These are phyloP conservation scores for Phytophthora macrochlamydospora DNA, from an alignment of 352 stramenopile genomes.

Conservation along the genomic window DNA sequence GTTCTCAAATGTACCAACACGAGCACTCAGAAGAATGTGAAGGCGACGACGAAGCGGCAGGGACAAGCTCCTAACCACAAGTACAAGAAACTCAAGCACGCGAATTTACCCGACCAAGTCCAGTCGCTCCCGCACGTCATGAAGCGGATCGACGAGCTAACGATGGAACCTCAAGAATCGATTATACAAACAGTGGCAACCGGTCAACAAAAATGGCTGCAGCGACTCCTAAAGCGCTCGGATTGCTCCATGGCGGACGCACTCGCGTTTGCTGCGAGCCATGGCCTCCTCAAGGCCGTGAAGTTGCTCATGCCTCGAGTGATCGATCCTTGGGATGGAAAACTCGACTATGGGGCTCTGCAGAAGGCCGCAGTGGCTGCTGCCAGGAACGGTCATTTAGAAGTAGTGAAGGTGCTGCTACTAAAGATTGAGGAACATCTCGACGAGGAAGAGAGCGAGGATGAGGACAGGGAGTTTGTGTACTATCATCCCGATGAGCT, in stretches of 20 bases:
- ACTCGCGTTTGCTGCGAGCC: background rate
- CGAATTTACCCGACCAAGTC: background rate
- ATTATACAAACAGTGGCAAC: background rate
- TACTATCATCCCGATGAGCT: background rate
- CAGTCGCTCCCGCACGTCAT: background rate
- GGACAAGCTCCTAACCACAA: background rate
- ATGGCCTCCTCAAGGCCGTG: background rate
- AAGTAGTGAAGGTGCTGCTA: conserved; percentile 10
- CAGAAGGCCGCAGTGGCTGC: conserved; percentile 2
- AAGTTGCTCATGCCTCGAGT: background rate
- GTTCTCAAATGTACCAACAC: too few species aligned
- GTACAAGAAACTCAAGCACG: background rate
- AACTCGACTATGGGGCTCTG: background rate
- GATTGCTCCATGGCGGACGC: background rate
- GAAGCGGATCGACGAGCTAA: background rate
- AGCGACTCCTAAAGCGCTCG: background rate
- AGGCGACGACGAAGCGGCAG: background rate
- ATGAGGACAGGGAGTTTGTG: background rate
- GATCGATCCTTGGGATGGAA: conserved; percentile 1
- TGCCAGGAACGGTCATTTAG: background rate
- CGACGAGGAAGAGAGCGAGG: background rate
- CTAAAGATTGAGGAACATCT: background rate
- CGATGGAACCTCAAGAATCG: background rate
- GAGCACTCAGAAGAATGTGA: background rate
- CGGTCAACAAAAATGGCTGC: background rate